Conservation (phyloP, 176 grass and related monocot species). For the Phyllostachys edulis region DNA sequence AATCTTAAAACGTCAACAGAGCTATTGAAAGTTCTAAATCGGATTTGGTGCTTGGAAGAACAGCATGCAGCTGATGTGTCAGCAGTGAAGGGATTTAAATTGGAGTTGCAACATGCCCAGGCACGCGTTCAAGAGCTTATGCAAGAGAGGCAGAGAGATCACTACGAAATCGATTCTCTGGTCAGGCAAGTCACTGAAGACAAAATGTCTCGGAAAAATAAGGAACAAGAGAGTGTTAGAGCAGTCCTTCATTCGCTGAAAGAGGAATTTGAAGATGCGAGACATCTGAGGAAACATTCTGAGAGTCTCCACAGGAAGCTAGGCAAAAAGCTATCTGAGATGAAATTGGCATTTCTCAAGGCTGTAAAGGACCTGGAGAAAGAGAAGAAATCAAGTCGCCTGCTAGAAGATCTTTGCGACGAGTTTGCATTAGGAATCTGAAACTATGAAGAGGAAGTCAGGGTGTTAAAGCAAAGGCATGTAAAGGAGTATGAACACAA, state of each 20-base stretch:
- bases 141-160: no score
- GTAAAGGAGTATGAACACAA: constrained; percentile 58
- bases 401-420: constrained; percentile 82
- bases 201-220: constrained; percentile 67
- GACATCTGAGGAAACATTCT: constrained; percentile 64
- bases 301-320: constrained; percentile 80
- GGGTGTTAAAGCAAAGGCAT: constrained; percentile 72
- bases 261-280: constrained; percentile 87
- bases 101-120: no score
- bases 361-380: constrained; percentile 75
- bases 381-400: constrained; percentile 61
- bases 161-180: no score
- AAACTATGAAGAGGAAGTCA: constrained; percentile 87
- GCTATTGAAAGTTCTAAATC: no score
- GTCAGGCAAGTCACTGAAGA: constrained; percentile 61
- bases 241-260: constrained; percentile 57
- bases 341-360: constrained; percentile 70
- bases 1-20: no score
- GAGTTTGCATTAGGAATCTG: constrained; percentile 84
- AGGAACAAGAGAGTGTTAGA: constrained; percentile 78
- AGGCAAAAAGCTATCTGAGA: constrained; percentile 70
- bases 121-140: no score
- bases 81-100: no score
- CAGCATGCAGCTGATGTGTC: no score
- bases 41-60: no score